Evolutionary conservation across 1,139 yeast genomes (phyloP).

Genomic region (Candida sp.): DNA sequence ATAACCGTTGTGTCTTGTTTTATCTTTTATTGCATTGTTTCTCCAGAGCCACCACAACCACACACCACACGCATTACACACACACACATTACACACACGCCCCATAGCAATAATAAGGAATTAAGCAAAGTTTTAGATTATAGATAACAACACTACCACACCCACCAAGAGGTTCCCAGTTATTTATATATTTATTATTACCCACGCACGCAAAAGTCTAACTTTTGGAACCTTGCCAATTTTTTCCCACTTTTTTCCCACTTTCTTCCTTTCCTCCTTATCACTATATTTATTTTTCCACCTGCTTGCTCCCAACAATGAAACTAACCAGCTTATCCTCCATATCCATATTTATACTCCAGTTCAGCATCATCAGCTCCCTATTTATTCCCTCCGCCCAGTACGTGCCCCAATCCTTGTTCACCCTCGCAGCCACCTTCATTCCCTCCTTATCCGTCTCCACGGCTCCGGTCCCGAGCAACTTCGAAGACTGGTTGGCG

Average conservation of each 20-base stretch:
- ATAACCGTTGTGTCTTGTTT: no score
- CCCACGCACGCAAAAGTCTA: not conserved
- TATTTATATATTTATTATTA: no score
- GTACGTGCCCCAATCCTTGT: not conserved
- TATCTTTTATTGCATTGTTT: no score
- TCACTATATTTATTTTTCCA: no score
- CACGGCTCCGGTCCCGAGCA: not conserved
- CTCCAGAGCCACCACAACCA: no score
- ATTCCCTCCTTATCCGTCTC: not conserved
- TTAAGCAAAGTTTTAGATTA: not conserved
- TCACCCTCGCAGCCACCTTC: not conserved
- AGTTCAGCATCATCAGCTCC: not conserved
- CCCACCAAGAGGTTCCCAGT: no score
- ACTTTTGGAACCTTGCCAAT: not conserved
- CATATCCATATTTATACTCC: not conserved
- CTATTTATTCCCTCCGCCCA: not conserved
- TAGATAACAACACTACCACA: not conserved
- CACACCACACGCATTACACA: no score
- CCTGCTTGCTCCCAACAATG: not conserved
- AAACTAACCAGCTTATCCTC: not conserved
- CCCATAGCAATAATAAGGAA: not conserved
- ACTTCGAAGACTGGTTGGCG: slow-evolving; percentile 57
- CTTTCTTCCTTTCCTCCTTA: not conserved
- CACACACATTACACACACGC: not conserved
- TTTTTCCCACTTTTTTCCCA: not conserved